These are phyloP conservation scores for Volvox carteri DNA, from an alignment of 163 green algal species.

Conservation along the genomic window DNA sequence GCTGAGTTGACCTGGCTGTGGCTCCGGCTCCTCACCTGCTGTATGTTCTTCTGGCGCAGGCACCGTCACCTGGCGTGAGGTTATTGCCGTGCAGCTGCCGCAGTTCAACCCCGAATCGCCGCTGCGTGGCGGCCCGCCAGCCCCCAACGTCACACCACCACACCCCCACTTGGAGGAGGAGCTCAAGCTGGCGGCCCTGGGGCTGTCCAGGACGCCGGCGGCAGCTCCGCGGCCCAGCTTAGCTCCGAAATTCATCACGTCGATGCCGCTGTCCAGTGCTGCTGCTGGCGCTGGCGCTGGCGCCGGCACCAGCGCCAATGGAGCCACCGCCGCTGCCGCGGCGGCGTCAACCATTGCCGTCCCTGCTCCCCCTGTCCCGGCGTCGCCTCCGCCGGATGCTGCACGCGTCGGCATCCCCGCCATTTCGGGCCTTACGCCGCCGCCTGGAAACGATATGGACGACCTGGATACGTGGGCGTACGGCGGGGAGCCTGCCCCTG, in stretches of 20 bases:
- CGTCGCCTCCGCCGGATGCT: constrained; percentile 14
- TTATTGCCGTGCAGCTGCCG: constrained; percentile 39
- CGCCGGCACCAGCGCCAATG: neutral
- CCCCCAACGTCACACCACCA: constrained; percentile 15
- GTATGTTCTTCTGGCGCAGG: constrained; percentile 1
- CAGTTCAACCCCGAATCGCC: constrained; percentile 42
- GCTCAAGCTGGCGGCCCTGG: neutral
- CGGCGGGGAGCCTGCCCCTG: neutral
- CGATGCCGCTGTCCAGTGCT: neutral
- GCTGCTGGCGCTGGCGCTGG: neutral
- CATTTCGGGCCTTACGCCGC: constrained; percentile 41
- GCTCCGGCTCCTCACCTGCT: too few species aligned
- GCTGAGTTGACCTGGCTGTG: too few species aligned
- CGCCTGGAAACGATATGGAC: neutral
- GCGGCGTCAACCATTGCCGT: neutral
- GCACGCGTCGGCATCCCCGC: neutral
- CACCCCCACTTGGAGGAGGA: constrained; percentile 35
- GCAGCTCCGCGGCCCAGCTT: neutral
- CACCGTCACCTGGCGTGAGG: constrained; percentile 36
- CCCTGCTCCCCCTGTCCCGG: too few species aligned
- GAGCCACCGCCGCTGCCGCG: neutral
- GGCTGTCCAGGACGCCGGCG: neutral
- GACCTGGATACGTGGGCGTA: constrained; percentile 43
- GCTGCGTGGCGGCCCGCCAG: neutral
- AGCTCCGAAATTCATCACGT: neutral